Evolutionary conservation across 345 rosid species (phyloP).

Genomic region (Anacardium occidentale): DNA sequence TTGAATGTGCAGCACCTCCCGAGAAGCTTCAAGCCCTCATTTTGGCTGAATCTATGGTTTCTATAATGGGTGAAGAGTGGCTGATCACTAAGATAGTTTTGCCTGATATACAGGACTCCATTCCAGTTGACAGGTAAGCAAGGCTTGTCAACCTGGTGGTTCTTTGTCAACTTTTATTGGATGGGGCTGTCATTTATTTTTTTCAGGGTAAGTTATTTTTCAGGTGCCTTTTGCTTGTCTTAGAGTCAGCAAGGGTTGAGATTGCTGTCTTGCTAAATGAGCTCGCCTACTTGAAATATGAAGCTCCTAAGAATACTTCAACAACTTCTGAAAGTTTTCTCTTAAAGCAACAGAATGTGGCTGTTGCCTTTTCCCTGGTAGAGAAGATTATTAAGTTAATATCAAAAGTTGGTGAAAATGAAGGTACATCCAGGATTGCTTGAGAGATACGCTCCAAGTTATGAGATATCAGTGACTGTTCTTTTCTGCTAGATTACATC

Average conservation of each 20-base stretch:
- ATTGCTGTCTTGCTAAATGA: slow-evolving; percentile 81
- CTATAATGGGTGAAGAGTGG: slow-evolving; percentile 72
- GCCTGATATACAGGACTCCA: slow-evolving; percentile 46
- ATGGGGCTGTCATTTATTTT: slow-evolving; percentile 11
- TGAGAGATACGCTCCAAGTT: neutral
- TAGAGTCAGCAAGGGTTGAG: slow-evolving; percentile 86
- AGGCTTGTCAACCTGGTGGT: slow-evolving; percentile 9
- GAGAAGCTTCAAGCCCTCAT: slow-evolving; percentile 81
- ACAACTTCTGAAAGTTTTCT: slow-evolving; percentile 42
- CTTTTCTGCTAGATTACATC: neutral
- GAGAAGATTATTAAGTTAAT: slow-evolving; percentile 74
- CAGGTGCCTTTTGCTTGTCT: slow-evolving; percentile 84
- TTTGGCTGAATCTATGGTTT: slow-evolving; percentile 69
- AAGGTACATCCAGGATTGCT: slow-evolving; percentile 41
- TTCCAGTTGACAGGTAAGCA: slow-evolving; percentile 65
- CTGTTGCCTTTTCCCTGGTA: slow-evolving; percentile 65
- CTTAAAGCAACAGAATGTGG: slow-evolving; percentile 64
- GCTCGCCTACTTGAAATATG: slow-evolving; percentile 75
- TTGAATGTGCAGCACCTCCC: slow-evolving; percentile 58
- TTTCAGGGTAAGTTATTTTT: slow-evolving; percentile 19
- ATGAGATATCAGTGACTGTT: neutral
- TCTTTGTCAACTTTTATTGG: neutral
- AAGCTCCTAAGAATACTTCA: slow-evolving; percentile 63
- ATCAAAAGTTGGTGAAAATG: slow-evolving; percentile 49
- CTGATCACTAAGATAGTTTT: slow-evolving; percentile 52